phyloP scores from a whole-genome alignment of 2,329 filamentous ascomycete genomes.

The Teratosphaeria epicoccoides region DNA sequence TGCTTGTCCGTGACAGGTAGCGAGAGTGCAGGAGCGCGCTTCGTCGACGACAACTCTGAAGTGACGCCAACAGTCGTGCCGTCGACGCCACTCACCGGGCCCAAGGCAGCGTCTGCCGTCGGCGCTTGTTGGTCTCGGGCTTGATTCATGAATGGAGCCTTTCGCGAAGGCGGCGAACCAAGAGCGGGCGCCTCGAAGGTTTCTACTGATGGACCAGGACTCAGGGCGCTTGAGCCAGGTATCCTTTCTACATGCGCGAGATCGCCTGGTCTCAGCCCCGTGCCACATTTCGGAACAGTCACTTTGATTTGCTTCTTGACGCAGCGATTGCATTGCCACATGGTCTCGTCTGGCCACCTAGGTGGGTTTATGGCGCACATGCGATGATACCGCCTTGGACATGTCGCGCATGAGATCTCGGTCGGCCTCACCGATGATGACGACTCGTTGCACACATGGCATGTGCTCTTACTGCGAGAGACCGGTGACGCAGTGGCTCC shows the following conservation, averaged over 20 bases:
- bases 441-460: conserved; percentile 23
- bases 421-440: conserved; percentile 17
- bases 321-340: conserved; percentile 21
- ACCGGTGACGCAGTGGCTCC: not conserved
- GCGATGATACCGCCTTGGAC: conserved; percentile 26
- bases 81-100: not conserved
- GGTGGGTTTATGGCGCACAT: conserved; percentile 21
- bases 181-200: not conserved
- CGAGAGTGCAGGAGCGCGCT: not conserved
- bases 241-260: not conserved
- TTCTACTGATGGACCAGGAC: not conserved
- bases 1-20: not conserved
- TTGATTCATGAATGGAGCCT: not conserved
- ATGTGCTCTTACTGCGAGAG: conserved; percentile 10
- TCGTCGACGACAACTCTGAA: not conserved
- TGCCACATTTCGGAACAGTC: not conserved
- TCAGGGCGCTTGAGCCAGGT: not conserved
- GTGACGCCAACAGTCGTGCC: not conserved
- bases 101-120: not conserved
- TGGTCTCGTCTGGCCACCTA: conserved; percentile 1
- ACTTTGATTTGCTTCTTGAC: conserved; percentile 7
- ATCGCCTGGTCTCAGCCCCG: not conserved
- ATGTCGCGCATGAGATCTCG: conserved; percentile 25
- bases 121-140: not conserved
- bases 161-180: not conserved